Evolutionary conservation across 345 rosid genomes (phyloP), one percentile per base, ranked within the genome.

Genomic region (Adansonia digitata): DNA sequence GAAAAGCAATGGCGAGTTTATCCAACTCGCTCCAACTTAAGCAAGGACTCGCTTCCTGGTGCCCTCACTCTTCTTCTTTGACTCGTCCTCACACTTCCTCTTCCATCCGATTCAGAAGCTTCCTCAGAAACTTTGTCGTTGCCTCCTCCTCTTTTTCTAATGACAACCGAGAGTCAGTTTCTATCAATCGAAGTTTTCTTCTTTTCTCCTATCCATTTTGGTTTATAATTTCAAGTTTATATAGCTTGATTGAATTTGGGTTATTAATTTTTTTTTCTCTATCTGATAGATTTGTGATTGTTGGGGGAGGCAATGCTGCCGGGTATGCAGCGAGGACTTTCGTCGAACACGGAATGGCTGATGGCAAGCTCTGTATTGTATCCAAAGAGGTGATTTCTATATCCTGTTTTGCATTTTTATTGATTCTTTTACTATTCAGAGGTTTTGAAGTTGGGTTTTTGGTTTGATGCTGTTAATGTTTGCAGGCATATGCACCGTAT

Each of bases 231-330:
- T n/a, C 20, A 40, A 39, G 52, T 18, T 51, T 53, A 20, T 56
- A 24, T 51, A 26, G 29, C 76, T 42, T 43, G n/a, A 60, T 51
- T 77, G 7, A 69, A 4, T 34, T 26, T 17, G 74, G 52, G 51
- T 71, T 39, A 31, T 60, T 78, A 20, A 27, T 37, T 31, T 71
- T 5, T 71, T 5, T 7, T 64, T 7, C 56, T 15, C 7, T 52
- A 18, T 71, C 11, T 26, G 61, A 31, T 72, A 91, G 97, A 85
- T 91, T 80, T 84, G 92, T 94, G 81, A 91, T 91, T 35, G 86
- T 94, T 76, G 98, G 98, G 27, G 98, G 98, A 24, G 98, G 98
- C 24, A 94, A 94, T 87, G 89, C 98, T n/a, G 97, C 97, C 9
- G 98, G 98, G 31, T 94, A 94, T 80, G 97, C 97, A 8, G 98